Conservation (phyloP, 805 yeast species). For the Teunomyces stri region DNA sequence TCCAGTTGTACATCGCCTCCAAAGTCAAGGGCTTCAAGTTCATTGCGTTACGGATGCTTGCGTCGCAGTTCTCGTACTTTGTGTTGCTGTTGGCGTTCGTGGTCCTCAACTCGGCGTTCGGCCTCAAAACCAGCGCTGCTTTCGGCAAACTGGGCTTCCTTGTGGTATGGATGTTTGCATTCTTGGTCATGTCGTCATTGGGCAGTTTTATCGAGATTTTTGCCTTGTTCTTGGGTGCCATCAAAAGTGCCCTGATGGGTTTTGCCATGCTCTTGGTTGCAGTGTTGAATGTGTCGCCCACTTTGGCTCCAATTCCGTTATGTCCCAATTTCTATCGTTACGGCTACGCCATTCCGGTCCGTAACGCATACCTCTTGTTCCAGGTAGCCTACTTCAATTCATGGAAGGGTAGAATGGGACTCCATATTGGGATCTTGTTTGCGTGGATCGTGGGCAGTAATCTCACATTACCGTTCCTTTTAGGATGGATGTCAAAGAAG, state of each 20-base stretch:
- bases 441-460: constrained; percentile 32
- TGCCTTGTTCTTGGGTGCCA: constrained; percentile 19
- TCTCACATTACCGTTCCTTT: constrained; percentile 21
- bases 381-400: constrained; percentile 31
- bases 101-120: constrained; percentile 28
- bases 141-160: constrained; percentile 33
- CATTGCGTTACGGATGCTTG: constrained; percentile 21
- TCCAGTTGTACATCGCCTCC: constrained; percentile 26
- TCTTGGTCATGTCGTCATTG: constrained; percentile 28
- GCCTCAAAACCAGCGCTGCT: constrained; percentile 16
- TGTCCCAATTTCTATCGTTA: constrained; percentile 28
- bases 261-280: constrained; percentile 25
- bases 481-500: constrained; percentile 20
- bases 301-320: constrained; percentile 25
- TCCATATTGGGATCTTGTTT: constrained; percentile 29
- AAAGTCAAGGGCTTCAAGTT: constrained; percentile 25
- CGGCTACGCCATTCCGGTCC: constrained; percentile 29
- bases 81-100: constrained; percentile 27
- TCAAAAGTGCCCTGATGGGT: constrained; percentile 29
- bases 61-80: constrained; percentile 28
- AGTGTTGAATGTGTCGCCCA: constrained; percentile 30
- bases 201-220: constrained; percentile 30
- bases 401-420: constrained; percentile 35
- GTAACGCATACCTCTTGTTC: constrained; percentile 27
- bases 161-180: constrained; percentile 32